phyloP scores from a whole-genome alignment of 108 stramenopile genomes.

The Conticribra guillardii region DNA sequence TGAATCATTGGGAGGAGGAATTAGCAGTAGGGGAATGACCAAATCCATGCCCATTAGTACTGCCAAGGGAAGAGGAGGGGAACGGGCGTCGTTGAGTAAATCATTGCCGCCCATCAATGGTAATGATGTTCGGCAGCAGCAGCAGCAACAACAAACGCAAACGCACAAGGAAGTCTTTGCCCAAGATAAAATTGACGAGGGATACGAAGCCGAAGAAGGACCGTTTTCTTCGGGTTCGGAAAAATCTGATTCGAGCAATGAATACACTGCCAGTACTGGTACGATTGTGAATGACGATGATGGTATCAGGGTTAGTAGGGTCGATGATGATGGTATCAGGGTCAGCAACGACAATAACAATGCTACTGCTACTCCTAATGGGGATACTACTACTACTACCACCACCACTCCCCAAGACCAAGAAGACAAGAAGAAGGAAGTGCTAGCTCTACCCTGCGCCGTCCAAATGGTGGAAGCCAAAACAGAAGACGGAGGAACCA shows the following conservation, averaged over 20 bases:
- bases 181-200: background rate
- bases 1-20: background rate
- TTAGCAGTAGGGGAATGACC: too few species aligned
- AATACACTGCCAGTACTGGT: too few species aligned
- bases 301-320: background rate
- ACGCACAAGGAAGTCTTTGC: background rate
- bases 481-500: conserved; percentile 43
- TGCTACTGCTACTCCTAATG: too few species aligned
- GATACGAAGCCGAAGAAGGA: conserved; percentile 12
- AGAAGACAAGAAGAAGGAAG: background rate
- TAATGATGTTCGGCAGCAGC: too few species aligned
- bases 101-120: too few species aligned
- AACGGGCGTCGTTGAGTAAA: too few species aligned
- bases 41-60: too few species aligned
- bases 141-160: too few species aligned
- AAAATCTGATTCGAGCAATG: conserved; percentile 16
- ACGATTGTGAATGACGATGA: too few species aligned
- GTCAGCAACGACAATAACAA: conserved; percentile 11
- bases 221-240: conserved; percentile 16
- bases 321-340: background rate
- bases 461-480: conserved; percentile 49
- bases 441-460: conserved; percentile 26
- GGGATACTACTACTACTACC: too few species aligned
- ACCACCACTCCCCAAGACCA: background rate
- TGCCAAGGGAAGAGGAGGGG: too few species aligned